Base-by-base conservation (phyloP, 164 flowering plant genomes). In the Euptelea pleiosperma region DNA sequence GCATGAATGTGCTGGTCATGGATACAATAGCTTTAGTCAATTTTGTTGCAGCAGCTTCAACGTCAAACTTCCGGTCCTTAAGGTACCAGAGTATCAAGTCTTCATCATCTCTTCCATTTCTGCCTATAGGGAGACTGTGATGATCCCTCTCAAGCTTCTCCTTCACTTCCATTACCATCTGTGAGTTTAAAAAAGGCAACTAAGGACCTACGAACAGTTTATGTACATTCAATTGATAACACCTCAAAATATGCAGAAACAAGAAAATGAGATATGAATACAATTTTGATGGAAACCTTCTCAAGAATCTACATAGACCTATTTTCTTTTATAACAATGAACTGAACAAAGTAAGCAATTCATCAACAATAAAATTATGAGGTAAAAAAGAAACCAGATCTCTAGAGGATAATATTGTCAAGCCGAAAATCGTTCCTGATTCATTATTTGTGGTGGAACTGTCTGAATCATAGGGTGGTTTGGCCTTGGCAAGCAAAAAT, bases 61-160 rank as follows among this genome's bases (percentile, higher is more conserved):
- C 83, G 14, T 78, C 77, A 63, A 81, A 92, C 59, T 70, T 84
- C 25, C 97, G 74, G 70, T 92, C 98, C 71, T 81, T 87, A 62
- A 92, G 67, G 70, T 80, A 92, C 98, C 98, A 92, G 1, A 77
- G 76, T 55, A 92, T 89, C 96, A 87, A 79, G 8, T 86, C 89
- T 57, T 85, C 96, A 66, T 92, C 98, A 73, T 92, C 96, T 73
- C 96, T 82, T 66, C 98, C 98, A 68, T 84, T 75, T 59, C 65
- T 84, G 4, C 98, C 98, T 0, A 80, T 66, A 15, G 91, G 96
- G 14, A 92, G 96, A 68, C 52, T 64, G 16, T 52, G 64, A 62
- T 82, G 56, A 64, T 82, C 83, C 57, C 43, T 81, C 48, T 72
- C 80, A 66, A 92, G 98, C 77, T 74, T 86, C 70, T 84, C 79